Conservation (phyloP, 805 yeast genomes). For the Ogataea thermomethanolica region DNA sequence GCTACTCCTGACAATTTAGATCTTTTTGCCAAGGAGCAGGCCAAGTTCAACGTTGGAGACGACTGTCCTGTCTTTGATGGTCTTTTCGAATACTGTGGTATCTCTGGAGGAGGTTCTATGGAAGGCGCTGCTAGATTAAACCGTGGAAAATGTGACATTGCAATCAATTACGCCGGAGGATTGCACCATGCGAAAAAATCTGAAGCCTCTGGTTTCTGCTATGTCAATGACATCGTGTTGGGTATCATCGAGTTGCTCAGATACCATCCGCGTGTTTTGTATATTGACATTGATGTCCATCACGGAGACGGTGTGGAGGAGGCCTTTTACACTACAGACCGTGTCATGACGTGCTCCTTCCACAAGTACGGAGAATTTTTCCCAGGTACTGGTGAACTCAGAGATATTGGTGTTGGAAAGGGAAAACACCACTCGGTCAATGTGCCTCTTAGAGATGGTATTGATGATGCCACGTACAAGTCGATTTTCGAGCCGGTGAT, state of each 20-base stretch:
- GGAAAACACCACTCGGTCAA: slow-evolving; percentile 83
- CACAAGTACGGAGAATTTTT: slow-evolving; percentile 92
- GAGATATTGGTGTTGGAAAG: slow-evolving; percentile 79
- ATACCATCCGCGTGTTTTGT: slow-evolving; percentile 80
- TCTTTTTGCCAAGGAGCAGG: slow-evolving; percentile 80
- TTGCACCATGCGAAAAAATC: slow-evolving; percentile 89
- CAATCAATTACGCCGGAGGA: slow-evolving; percentile 93
- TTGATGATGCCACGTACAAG: slow-evolving; percentile 84
- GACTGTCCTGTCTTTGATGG: slow-evolving; percentile 87
- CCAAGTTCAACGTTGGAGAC: slow-evolving; percentile 93
- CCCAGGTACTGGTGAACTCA: slow-evolving; percentile 88
- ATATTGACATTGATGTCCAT: slow-evolving; percentile 87
- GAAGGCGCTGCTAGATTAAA: slow-evolving; percentile 85
- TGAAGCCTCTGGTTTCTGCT: slow-evolving; percentile 89
- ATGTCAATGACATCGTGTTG: slow-evolving; percentile 83
- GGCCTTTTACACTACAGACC: slow-evolving; percentile 86
- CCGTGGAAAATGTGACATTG: slow-evolving; percentile 82
- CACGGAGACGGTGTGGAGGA: slow-evolving; percentile 97
- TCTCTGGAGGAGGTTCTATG: slow-evolving; percentile 85
- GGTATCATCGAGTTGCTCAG: slow-evolving; percentile 77
- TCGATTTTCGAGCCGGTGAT: slow-evolving; percentile 89
- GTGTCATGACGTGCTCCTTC: slow-evolving; percentile 88
- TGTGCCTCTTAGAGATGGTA: slow-evolving; percentile 88
- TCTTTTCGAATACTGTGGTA: slow-evolving; percentile 68
- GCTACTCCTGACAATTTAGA: slow-evolving; percentile 92